Conservation (phyloP, 2,329 filamentous ascomycete genomes). For the Madurella fahalii region DNA sequence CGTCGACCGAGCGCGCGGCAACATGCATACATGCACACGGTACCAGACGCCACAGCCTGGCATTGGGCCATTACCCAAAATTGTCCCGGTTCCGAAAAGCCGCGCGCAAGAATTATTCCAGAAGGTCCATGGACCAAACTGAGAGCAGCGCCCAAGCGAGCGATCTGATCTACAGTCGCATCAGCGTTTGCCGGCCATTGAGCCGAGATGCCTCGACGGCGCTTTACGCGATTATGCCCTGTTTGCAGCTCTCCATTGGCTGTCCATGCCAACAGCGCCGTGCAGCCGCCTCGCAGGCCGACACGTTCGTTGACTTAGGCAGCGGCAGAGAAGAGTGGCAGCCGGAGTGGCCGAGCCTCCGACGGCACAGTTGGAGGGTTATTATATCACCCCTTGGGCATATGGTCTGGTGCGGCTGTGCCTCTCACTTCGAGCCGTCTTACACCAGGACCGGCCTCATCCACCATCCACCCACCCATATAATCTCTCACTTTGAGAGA, state of each 20-base stretch:
- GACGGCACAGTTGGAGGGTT: background rate
- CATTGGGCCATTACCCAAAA: constrained; percentile 14
- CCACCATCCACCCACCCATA: too few species aligned
- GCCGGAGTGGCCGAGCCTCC: background rate
- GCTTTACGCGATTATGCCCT: background rate
- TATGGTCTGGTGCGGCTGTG: too few species aligned
- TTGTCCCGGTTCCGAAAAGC: constrained; percentile 6
- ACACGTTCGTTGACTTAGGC: background rate
- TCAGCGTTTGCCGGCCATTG: constrained; percentile 10
- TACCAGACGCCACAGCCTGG: constrained; percentile 5
- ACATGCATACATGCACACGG: background rate
- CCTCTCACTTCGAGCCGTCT: too few species aligned
- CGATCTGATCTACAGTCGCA: constrained; percentile 9
- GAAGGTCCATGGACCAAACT: constrained; percentile 3
- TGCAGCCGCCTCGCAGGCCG: constrained; percentile 1
- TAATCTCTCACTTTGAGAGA: too few species aligned
- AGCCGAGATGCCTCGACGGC: constrained; percentile 7
- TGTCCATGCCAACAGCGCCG: background rate
- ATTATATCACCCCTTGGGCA: too few species aligned
- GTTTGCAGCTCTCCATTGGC: background rate
- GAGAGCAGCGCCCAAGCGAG: background rate
- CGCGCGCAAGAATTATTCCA: constrained; percentile 20
- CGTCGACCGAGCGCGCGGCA: background rate
- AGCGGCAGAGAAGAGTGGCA: background rate
- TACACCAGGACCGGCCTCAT: too few species aligned